A percentile compares a stretch with the other conserved stretches of the same genome.
These are phyloP conservation scores for Echeveria elegans DNA, from an alignment of 164 flowering plant species.

Conservation along the genomic window DNA sequence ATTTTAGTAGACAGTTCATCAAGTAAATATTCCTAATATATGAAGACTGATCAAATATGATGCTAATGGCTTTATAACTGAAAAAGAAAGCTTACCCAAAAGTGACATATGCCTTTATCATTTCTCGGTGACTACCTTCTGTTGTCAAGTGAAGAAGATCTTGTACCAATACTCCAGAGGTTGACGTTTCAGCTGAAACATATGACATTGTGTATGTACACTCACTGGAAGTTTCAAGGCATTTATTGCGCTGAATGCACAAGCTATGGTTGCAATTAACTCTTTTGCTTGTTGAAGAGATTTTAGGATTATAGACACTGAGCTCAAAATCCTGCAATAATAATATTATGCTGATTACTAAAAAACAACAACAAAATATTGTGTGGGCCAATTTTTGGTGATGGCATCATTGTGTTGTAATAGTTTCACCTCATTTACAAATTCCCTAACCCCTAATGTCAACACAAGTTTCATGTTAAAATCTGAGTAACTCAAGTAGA, in stretches of 20 bases:
- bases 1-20: not conserved
- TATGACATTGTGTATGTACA: constrained; percentile 49
- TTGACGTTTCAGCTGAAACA: constrained; percentile 54
- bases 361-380: not conserved
- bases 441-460: not conserved
- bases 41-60: not conserved
- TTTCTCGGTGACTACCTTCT: constrained; percentile 23
- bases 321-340: constrained; percentile 38
- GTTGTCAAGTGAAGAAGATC: constrained; percentile 46
- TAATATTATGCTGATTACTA: not conserved
- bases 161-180: constrained; percentile 49
- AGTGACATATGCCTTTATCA: constrained; percentile 31
- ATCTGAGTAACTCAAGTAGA: no score
- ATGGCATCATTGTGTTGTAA: no score
- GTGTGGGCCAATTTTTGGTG: no score
- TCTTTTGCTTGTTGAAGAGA: constrained; percentile 39
- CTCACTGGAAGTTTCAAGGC: constrained; percentile 21
- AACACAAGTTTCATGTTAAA: not conserved
- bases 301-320: constrained; percentile 34
- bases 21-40: not conserved
- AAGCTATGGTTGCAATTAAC: constrained; percentile 39
- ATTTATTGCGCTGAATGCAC: constrained; percentile 27
- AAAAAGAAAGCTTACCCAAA: constrained; percentile 40
- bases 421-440: not conserved
- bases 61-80: not conserved